Evolutionary conservation across 2,329 filamentous ascomycete species (phyloP).

Genomic region (Lachnellula arida): DNA sequence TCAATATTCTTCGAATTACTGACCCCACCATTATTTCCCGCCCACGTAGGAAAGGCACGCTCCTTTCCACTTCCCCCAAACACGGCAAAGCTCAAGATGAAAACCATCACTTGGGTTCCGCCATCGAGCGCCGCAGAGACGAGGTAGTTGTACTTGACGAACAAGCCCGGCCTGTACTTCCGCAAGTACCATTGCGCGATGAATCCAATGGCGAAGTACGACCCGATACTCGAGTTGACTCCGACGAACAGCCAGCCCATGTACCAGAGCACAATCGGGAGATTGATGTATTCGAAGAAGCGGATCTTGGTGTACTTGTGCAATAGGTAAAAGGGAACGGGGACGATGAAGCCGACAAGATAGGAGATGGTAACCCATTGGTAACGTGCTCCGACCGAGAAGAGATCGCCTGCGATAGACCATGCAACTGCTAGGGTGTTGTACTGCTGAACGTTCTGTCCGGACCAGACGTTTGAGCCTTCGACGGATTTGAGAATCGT

Average conservation of each 20-base stretch:
- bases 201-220: slow-evolving; percentile 35
- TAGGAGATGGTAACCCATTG: slow-evolving; percentile 38
- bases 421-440: slow-evolving; percentile 39
- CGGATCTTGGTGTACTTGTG: slow-evolving; percentile 23
- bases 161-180: slow-evolving; percentile 63
- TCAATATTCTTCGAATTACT: slow-evolving; percentile 14
- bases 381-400: slow-evolving; percentile 37
- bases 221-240: slow-evolving; percentile 36
- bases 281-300: slow-evolving; percentile 35
- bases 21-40: slow-evolving; percentile 16
- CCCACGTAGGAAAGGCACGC: slow-evolving; percentile 25
- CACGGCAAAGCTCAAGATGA: slow-evolving; percentile 62
- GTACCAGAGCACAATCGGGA: slow-evolving; percentile 40
- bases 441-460: slow-evolving; percentile 42
- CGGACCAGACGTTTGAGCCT: slow-evolving; percentile 44
- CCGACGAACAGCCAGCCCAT: slow-evolving; percentile 41
- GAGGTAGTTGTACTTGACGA: slow-evolving; percentile 75
- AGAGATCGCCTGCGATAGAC: slow-evolving; percentile 38
- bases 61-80: slow-evolving; percentile 29
- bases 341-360: slow-evolving; percentile 40
- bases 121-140: slow-evolving; percentile 67
- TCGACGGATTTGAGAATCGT: slow-evolving; percentile 37
- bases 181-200: slow-evolving; percentile 35
- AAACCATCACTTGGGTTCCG: slow-evolving; percentile 60
- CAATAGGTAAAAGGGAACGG: slow-evolving; percentile 35